phyloP scores from a whole-genome alignment of 352 stramenopile genomes.

The Phytophthora idaei region DNA sequence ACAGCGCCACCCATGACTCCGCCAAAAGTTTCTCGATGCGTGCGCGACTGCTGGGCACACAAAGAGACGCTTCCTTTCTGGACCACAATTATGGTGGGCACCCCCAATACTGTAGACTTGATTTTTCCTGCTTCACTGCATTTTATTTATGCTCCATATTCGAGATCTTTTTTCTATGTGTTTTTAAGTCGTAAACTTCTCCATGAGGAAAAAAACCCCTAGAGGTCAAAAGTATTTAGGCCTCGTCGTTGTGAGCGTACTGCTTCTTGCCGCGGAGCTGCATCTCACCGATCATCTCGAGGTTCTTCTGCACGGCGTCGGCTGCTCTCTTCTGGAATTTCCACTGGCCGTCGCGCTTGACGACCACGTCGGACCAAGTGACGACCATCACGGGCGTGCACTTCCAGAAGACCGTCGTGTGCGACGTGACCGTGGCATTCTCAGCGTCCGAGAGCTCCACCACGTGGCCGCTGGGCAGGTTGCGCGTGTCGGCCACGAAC shows the following conservation, averaged over 20 bases:
- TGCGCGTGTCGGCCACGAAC: slow-evolving; percentile 82
- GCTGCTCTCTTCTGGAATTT: slow-evolving; percentile 73
- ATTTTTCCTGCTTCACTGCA: slow-evolving; percentile 19
- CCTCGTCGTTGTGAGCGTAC: slow-evolving; percentile 73
- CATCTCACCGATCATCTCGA: slow-evolving; percentile 91
- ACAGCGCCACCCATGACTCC: slow-evolving; percentile 64
- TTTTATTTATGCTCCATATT: slow-evolving; percentile 29
- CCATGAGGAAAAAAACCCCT: slow-evolving; percentile 1
- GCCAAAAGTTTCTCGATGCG: no score
- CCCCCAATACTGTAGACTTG: not conserved
- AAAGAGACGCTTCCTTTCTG: slow-evolving; percentile 14
- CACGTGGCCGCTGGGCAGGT: slow-evolving; percentile 83
- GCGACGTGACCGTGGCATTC: slow-evolving; percentile 60
- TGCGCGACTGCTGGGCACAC: slow-evolving; percentile 18
- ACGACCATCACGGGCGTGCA: slow-evolving; percentile 86
- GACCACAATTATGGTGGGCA: not conserved
- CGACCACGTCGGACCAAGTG: slow-evolving; percentile 78
- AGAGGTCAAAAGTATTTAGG: slow-evolving; percentile 23
- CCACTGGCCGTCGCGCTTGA: slow-evolving; percentile 79
- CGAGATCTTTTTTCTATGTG: slow-evolving; percentile 29
- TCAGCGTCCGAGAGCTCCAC: slow-evolving; percentile 64
- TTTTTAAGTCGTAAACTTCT: slow-evolving; percentile 11
- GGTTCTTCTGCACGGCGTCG: slow-evolving; percentile 87
- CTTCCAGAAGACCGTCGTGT: slow-evolving; percentile 86
- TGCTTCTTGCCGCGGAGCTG: slow-evolving; percentile 90